Conservation (phyloP, 1,139 yeast species). For the Debaryomyces sp. region DNA sequence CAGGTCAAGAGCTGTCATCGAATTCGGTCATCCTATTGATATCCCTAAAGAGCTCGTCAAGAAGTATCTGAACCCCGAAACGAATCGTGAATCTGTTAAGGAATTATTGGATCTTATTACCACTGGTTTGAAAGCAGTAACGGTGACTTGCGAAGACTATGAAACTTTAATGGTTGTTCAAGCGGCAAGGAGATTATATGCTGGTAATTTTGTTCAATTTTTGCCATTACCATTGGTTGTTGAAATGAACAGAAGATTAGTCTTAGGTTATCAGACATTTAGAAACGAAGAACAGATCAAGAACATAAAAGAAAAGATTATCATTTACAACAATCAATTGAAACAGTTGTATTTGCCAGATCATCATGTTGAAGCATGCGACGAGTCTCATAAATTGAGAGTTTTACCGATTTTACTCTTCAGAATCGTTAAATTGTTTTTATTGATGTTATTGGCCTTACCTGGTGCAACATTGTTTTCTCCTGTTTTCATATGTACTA, state of each 20-base stretch:
- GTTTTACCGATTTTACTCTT: slow-evolving; percentile 51
- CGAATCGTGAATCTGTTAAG: slow-evolving; percentile 72
- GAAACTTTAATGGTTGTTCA: slow-evolving; percentile 92
- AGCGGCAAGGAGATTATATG: slow-evolving; percentile 88
- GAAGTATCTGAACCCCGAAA: slow-evolving; percentile 56
- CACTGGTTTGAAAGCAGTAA: slow-evolving; percentile 80
- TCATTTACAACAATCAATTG: slow-evolving; percentile 68
- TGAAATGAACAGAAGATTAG: slow-evolving; percentile 85
- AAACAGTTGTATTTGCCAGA: slow-evolving; percentile 78
- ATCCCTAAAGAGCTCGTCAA: slow-evolving; percentile 65
- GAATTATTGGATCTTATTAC: slow-evolving; percentile 71
- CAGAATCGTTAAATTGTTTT: slow-evolving; percentile 55
- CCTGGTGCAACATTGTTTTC: slow-evolving; percentile 87
- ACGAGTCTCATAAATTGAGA: slow-evolving; percentile 45
- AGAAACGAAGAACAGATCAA: slow-evolving; percentile 72
- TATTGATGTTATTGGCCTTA: slow-evolving; percentile 64
- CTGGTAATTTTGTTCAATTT: slow-evolving; percentile 67
- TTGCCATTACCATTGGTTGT: slow-evolving; percentile 82
- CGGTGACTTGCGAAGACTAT: slow-evolving; percentile 90
- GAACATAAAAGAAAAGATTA: slow-evolving; percentile 60
- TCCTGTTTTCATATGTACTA: slow-evolving; percentile 84
- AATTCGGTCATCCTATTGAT: slow-evolving; percentile 88
- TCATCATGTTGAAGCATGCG: slow-evolving; percentile 80
- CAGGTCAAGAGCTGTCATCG: slow-evolving; percentile 91
- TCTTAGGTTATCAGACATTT: slow-evolving; percentile 74